phyloP scores from a whole-genome alignment of 306 rosid species.

The Oemleria cerasiformis region DNA sequence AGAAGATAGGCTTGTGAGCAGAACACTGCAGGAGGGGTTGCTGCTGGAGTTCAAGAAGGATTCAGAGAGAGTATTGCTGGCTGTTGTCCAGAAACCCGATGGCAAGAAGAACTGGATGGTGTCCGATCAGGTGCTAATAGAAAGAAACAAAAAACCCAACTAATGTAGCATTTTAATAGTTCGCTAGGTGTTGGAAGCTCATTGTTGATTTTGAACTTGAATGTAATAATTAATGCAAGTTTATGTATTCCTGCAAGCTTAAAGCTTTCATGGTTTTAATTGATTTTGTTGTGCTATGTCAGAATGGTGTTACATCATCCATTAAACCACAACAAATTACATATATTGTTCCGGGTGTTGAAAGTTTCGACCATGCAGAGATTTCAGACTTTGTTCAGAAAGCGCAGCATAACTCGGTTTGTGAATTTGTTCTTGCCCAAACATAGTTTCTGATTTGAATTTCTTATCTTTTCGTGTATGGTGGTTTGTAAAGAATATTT shows the following conservation, averaged over 20 bases:
- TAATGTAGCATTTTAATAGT: constrained; percentile 80
- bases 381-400: constrained; percentile 59
- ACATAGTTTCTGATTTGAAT: constrained; percentile 14
- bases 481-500: constrained; percentile 23
- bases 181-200: constrained; percentile 74
- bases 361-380: constrained; percentile 67
- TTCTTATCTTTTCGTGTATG: not conserved
- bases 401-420: constrained; percentile 72
- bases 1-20: constrained; percentile 63
- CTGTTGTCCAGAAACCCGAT: constrained; percentile 87
- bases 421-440: constrained; percentile 30
- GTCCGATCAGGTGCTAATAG: constrained; percentile 95
- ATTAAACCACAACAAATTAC: constrained; percentile 93
- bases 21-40: constrained; percentile 62
- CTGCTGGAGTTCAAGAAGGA: constrained; percentile 94
- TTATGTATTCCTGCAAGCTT: constrained; percentile 23
- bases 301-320: constrained; percentile 86
- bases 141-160: constrained; percentile 57
- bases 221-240: constrained; percentile 13
- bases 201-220: constrained; percentile 25
- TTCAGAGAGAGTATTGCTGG: constrained; percentile 71
- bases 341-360: constrained; percentile 82
- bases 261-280: constrained; percentile 17
- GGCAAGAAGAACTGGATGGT: constrained; percentile 99
- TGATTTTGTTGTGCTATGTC: constrained; percentile 21